phyloP scores from a whole-genome alignment of 495 filamentous ascomycete species.

The Aspergillus bertholletiae region DNA sequence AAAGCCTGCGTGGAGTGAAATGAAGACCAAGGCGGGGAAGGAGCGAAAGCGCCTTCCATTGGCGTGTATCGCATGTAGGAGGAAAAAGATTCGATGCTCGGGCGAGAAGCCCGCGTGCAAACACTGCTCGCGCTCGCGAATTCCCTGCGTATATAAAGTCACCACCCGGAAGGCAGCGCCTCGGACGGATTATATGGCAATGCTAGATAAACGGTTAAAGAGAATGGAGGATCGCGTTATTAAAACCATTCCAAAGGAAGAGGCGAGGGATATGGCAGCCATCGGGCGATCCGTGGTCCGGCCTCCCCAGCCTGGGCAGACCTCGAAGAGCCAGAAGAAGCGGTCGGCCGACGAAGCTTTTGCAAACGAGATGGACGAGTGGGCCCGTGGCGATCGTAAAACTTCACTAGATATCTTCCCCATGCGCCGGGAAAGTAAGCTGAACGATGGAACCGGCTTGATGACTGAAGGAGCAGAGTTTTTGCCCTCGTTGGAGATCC shows the following conservation, averaged over 20 bases:
- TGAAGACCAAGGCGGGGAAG: slow-evolving; percentile 98
- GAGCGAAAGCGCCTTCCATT: slow-evolving; percentile 90
- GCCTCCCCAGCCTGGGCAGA: slow-evolving; percentile 62
- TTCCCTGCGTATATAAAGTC: slow-evolving; percentile 98
- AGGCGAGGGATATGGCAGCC: slow-evolving; percentile 53
- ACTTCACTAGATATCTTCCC: slow-evolving; percentile 49
- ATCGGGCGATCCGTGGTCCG: slow-evolving; percentile 77
- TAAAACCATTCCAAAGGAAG: slow-evolving; percentile 88
- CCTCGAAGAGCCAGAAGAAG: slow-evolving; percentile 68
- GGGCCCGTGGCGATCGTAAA: slow-evolving; percentile 60
- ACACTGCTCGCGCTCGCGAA: slow-evolving; percentile 88
- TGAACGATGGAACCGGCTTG: slow-evolving; percentile 64
- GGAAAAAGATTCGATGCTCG: slow-evolving; percentile 98
- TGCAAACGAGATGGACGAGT: slow-evolving; percentile 74
- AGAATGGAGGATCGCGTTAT: slow-evolving; percentile 98
- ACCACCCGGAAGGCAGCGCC: slow-evolving; percentile 94
- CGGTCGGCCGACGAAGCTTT: slow-evolving; percentile 87
- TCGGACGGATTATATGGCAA: slow-evolving; percentile 97
- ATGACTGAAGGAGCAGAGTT: slow-evolving; percentile 78
- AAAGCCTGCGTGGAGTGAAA: slow-evolving; percentile 82
- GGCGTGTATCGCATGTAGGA: slow-evolving; percentile 91
- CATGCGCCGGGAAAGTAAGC: slow-evolving; percentile 56
- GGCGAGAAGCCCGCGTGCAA: slow-evolving; percentile 97
- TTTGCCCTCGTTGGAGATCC: slow-evolving; percentile 81
- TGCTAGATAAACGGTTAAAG: slow-evolving; percentile 90